phyloP scores from a whole-genome alignment of 1,284 basidiomycete species.

The Ceratorhiza oryzae-sativae region DNA sequence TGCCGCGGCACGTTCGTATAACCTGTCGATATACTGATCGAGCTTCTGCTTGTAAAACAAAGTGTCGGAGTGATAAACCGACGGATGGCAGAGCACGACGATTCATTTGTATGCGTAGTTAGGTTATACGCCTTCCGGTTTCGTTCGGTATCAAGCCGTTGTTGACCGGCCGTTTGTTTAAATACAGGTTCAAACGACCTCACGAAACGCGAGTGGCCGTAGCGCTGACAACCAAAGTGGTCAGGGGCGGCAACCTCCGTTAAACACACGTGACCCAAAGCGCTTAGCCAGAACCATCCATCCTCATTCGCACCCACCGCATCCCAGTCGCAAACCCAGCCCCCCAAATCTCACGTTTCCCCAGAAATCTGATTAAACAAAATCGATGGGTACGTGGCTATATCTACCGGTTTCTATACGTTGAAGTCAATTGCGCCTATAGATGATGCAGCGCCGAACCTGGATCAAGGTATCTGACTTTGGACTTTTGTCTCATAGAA shows the following conservation, averaged over 20 bases:
- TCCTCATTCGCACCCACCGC: slow-evolving; percentile 8
- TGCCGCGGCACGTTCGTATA: slow-evolving; percentile 24
- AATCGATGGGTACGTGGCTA: slow-evolving; percentile 24
- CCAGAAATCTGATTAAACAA: neutral
- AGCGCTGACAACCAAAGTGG: neutral
- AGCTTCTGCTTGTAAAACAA: slow-evolving; percentile 25
- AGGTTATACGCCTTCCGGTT: too few species aligned
- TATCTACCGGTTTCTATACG: neutral
- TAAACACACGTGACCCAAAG: slow-evolving; percentile 11
- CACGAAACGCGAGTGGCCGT: neutral
- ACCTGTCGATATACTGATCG: slow-evolving; percentile 32
- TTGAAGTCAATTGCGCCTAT: neutral
- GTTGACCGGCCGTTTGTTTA: too few species aligned
- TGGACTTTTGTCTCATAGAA: neutral
- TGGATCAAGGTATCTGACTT: slow-evolving; percentile 34
- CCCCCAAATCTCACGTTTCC: neutral
- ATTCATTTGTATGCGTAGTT: neutral
- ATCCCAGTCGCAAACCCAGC: neutral
- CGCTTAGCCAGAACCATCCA: slow-evolving; percentile 32
- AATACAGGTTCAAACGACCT: too few species aligned
- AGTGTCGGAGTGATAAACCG: slow-evolving; percentile 15
- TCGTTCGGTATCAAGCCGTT: too few species aligned
- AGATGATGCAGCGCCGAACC: slow-evolving; percentile 28
- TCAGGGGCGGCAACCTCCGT: slow-evolving; percentile 9
- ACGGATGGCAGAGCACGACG: neutral